Evolutionary conservation across 148 eudicot genomes (phyloP).

Genomic region (Chenopodium quinoa): DNA sequence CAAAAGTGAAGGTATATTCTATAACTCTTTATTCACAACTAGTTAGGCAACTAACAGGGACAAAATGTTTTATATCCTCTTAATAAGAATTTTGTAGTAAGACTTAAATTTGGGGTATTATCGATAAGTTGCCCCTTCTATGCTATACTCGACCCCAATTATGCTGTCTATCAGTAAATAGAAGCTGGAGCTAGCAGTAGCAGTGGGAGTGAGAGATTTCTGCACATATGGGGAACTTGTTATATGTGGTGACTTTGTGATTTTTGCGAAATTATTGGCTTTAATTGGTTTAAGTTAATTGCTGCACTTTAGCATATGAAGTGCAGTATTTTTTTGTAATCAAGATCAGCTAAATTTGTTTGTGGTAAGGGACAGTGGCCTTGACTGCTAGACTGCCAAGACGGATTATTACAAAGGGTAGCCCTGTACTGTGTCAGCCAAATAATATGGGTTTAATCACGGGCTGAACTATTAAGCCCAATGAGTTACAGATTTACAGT

Average conservation of each 20-base stretch:
- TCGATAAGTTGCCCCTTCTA: background rate
- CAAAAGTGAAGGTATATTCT: background rate
- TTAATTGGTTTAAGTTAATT: background rate
- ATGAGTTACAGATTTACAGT: too few relatives aligned
- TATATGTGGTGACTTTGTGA: background rate
- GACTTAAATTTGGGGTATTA: background rate
- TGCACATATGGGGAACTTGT: background rate
- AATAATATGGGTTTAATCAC: too few relatives aligned
- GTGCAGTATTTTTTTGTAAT: too few relatives aligned
- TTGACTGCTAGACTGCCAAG: background rate
- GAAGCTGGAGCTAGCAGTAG: background rate
- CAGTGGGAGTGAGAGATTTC: background rate
- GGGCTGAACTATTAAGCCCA: background rate
- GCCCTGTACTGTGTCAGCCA: background rate
- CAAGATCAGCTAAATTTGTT: background rate
- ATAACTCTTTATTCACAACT: background rate
- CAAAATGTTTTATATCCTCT: background rate
- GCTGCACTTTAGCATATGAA: background rate
- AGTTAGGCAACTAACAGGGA: background rate
- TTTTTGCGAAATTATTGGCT: too few relatives aligned
- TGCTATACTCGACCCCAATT: background rate
- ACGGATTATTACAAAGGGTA: background rate
- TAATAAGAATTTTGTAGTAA: background rate
- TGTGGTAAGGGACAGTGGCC: background rate
- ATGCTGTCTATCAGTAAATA: background rate